Percentiles rank a stretch among this genome's conserved stretches.
phyloP scores from a whole-genome alignment of 2,329 filamentous ascomycete species.

The Hymenoscyphus infarciens region DNA sequence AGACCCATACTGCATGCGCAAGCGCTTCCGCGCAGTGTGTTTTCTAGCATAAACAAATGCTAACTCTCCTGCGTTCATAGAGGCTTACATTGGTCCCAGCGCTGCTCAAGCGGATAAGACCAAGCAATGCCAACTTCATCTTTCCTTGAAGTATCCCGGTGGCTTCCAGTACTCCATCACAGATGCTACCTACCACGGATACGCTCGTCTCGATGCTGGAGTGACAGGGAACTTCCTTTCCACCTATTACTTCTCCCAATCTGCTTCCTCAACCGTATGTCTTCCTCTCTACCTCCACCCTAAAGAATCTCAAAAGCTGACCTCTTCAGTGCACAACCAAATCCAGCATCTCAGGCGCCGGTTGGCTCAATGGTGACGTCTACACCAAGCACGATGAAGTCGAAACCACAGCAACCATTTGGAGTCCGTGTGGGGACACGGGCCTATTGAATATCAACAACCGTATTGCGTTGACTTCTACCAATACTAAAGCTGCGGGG shows the following conservation, averaged over 20 bases:
- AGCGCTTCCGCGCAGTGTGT: background rate
- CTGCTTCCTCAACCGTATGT: conserved; percentile 19
- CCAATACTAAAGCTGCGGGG: conserved; percentile 11
- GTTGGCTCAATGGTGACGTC: conserved; percentile 20
- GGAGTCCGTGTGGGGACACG: conserved; percentile 24
- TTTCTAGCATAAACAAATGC: background rate
- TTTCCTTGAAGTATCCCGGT: conserved; percentile 23
- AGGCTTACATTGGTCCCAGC: conserved; percentile 24
- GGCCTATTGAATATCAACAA: conserved; percentile 26
- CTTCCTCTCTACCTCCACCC: background rate
- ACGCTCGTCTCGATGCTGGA: conserved; percentile 21
- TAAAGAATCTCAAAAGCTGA: background rate
- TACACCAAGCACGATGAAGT: conserved; percentile 24
- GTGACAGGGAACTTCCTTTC: conserved; percentile 24
- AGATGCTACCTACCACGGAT: conserved; percentile 25
- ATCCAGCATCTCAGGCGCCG: conserved; percentile 19
- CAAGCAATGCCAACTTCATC: conserved; percentile 25
- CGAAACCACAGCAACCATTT: conserved; percentile 21
- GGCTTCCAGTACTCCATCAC: conserved; percentile 25
- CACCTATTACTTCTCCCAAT: conserved; percentile 27
- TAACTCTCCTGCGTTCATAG: background rate
- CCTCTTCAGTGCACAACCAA: conserved; percentile 18
- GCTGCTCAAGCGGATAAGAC: conserved; percentile 21
- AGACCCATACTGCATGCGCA: background rate
- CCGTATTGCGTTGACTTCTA: conserved; percentile 20